phyloP scores from a whole-genome alignment of 257 asterid genomes.

The Rauvolfia tetraphylla region DNA sequence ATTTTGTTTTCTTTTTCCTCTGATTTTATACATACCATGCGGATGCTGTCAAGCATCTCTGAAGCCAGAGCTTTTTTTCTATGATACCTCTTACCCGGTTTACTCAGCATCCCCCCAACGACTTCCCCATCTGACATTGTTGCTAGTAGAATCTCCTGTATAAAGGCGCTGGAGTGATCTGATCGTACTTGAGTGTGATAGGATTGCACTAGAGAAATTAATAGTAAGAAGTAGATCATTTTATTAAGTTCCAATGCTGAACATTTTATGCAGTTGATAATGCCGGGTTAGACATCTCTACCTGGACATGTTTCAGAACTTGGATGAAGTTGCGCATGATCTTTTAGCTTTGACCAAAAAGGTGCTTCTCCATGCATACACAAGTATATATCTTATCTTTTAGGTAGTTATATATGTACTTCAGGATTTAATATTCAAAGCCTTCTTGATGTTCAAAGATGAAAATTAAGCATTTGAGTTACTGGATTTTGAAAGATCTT shows the following conservation, averaged over 20 bases:
- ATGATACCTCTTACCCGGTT: background rate
- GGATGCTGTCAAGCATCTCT: background rate
- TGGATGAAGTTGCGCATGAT: background rate
- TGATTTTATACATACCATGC: background rate
- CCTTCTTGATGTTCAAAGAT: background rate
- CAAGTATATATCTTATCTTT: background rate
- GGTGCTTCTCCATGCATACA: background rate
- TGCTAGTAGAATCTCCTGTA: background rate
- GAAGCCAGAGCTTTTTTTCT: background rate
- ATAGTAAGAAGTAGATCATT: background rate
- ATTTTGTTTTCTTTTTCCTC: background rate
- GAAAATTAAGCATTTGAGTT: background rate
- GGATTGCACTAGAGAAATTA: background rate
- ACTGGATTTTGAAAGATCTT: background rate
- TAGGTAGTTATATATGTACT: background rate
- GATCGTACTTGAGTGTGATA: background rate
- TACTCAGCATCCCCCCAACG: background rate
- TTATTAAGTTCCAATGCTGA: background rate
- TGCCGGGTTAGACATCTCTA: background rate
- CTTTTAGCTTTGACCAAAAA: background rate
- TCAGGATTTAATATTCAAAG: background rate
- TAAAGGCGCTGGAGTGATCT: background rate
- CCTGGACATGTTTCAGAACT: background rate
- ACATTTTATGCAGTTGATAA: background rate
- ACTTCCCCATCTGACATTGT: background rate